phyloP scores from a whole-genome alignment of 345 rosid genomes.

The Populus alba region DNA sequence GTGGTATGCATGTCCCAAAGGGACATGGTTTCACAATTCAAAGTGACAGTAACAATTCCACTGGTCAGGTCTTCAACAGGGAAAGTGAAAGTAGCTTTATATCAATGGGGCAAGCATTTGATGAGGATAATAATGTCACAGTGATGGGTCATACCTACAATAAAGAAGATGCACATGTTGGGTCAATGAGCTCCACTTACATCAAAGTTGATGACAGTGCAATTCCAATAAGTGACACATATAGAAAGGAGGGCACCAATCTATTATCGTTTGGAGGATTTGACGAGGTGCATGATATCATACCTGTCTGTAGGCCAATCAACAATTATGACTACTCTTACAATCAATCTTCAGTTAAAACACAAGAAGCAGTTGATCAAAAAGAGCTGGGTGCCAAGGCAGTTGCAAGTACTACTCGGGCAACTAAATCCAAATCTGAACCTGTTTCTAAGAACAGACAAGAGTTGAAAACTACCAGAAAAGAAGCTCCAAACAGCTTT shows the following conservation, averaged over 20 bases:
- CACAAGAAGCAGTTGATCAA: conserved; percentile 34
- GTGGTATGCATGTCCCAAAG: conserved; percentile 37
- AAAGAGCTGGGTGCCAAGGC: conserved; percentile 38
- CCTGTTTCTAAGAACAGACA: conserved; percentile 50
- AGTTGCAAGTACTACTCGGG: conserved; percentile 28
- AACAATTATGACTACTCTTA: conserved; percentile 48
- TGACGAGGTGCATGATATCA: conserved; percentile 45
- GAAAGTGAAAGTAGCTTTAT: conserved; percentile 45
- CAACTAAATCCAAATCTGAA: conserved; percentile 47
- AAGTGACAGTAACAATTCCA: conserved; percentile 36
- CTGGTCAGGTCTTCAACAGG: conserved; percentile 37
- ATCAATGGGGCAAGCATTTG: conserved; percentile 37
- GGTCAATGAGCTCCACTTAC: conserved; percentile 30
- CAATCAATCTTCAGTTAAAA: conserved; percentile 40
- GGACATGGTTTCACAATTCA: conserved; percentile 35
- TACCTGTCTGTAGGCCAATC: conserved; percentile 39
- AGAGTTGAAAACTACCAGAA: conserved; percentile 53
- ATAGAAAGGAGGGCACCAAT: conserved; percentile 50
- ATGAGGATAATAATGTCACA: conserved; percentile 42
- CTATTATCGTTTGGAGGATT: conserved; percentile 62
- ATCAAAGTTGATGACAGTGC: conserved; percentile 33
- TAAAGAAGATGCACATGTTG: conserved; percentile 30
- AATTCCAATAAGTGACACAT: conserved; percentile 32
- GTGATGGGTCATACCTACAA: conserved; percentile 45
- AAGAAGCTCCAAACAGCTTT: conserved; percentile 83